Evolutionary conservation across 768 basidiomycete genomes (phyloP), one percentile per base, ranked within the genome.

Genomic region (Tricholoma terreum): DNA sequence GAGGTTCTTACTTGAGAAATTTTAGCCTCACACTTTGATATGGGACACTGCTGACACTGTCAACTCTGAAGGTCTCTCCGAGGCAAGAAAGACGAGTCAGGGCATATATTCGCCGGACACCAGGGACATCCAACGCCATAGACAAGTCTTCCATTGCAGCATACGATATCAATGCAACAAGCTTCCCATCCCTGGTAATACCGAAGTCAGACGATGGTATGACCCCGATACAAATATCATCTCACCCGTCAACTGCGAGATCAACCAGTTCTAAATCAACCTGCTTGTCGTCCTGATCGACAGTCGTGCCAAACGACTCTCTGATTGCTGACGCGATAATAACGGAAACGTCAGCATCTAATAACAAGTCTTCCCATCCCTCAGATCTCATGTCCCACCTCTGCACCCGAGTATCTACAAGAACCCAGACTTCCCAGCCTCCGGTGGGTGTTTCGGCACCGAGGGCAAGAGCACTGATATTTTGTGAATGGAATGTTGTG

Each of bases 211-310:
- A 54, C 52, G 22, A 57, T 31, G 4, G 40, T 7, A 27, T 42
- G 52, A 57, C 14, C 34, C 14, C 54, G 58, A 24, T 4, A 46
- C 43, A 21, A 50, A 54, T 59, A 50, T 7, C 15, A 27, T 59
- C 78, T 53, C 57, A 87, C 87, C 75, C 75, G 54, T 85, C 82
- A 15, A 87, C 68, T 6, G 81, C 81, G 33, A 91, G 62, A 73
- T 92, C 90, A 46, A 91, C 73, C 38, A 92, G 70, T 65, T 93
- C 91, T 3, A 93, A 71, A 61, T 91, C 89, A 40, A 90, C 71
- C 56, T 78, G 76, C 6, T 75, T 68, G 60, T 81, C 75, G 31
- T 79, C 73, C 9, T 64, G 55, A 22, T 76, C 75, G 9, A 73
- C 71, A 19, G 60, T 63, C 1, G 70, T 66, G 50, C 69, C 70